phyloP scores from a whole-genome alignment of 306 rosid species.

The Senna siamea region DNA sequence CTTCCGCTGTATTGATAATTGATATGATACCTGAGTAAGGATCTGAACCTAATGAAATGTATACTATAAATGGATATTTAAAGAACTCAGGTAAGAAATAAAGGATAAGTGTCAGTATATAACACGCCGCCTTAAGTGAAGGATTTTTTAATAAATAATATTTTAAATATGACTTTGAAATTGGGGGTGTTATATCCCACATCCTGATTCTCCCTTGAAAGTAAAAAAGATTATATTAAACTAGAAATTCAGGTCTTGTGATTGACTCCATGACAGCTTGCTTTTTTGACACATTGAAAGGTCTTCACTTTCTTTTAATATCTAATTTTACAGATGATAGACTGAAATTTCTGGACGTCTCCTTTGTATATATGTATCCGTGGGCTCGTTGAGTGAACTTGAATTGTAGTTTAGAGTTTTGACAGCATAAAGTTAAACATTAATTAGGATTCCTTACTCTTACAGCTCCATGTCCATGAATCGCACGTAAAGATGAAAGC shows the following conservation, averaged over 20 bases:
- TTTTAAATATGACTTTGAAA: no score
- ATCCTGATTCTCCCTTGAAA: constrained; percentile 25
- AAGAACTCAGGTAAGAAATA: no score
- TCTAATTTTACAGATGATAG: background rate
- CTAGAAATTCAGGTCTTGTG: background rate
- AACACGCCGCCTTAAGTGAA: no score
- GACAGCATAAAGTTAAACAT: background rate
- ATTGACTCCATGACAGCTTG: constrained; percentile 5
- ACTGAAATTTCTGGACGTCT: background rate
- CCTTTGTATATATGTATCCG: background rate
- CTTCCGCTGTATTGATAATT: no score
- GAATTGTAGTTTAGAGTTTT: background rate
- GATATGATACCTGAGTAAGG: no score
- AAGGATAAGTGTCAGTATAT: no score
- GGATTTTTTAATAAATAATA: no score
- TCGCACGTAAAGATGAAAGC: background rate
- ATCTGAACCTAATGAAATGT: no score
- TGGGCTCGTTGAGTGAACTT: background rate
- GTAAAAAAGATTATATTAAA: background rate
- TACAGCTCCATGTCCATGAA: background rate
- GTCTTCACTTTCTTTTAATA: background rate
- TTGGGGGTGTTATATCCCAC: no score
- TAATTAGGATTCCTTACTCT: background rate
- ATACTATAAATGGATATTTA: no score
- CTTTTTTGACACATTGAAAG: background rate